Evolutionary conservation across 2,329 filamentous ascomycete species (phyloP), one percentile per base, ranked within the genome.

Genomic region (Clonostachys rhizophaga): DNA sequence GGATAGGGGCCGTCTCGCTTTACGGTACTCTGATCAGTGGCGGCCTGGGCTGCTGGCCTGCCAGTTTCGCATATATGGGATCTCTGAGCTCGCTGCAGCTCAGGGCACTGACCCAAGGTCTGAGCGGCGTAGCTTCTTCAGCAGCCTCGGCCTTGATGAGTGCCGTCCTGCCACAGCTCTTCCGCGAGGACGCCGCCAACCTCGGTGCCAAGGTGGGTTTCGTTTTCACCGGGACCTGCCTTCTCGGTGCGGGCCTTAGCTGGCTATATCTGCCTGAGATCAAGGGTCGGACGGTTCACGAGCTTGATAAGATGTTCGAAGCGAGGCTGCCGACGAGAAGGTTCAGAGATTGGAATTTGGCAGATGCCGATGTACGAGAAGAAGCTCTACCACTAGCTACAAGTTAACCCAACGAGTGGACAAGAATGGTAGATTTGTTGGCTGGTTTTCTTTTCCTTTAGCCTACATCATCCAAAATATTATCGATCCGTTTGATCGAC

Each of bases 201-300:
- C 57, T 73, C 0, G 64, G 65, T 8, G 67, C 63, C 2, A 71
- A 71, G 53, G 66, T 66, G 1, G 59, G 60, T 0, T 72, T 72
- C 44, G 56, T 72, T 5, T 73, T 69, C 47, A 63, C 61, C 1
- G 67, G 56, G 0, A 39, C 52, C 0, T 67, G 61, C 24, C 35
- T 59, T 2, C 17, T 63, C 9, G 53, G 60, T 4, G 53, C 63
- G 6, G 49, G 54, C 4, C 46, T 67, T 0, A 64, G 65, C 4
- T 79, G 67, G 65, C 60, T 62, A n/a, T 54, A 63, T 24, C 57
- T 78, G 5, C 75, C 75, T 0, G 75, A 79, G 54, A 76, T 76
- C 63, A 72, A 70, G 55, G 71, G 70, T 5, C 56, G 71, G 24
- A 70, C 55, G 5, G 60, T 67, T 1, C 60, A 59, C 40, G 72